Evolutionary conservation across 331 rosid genomes (phyloP).

Genomic region (Erythrophleum ivorense): DNA sequence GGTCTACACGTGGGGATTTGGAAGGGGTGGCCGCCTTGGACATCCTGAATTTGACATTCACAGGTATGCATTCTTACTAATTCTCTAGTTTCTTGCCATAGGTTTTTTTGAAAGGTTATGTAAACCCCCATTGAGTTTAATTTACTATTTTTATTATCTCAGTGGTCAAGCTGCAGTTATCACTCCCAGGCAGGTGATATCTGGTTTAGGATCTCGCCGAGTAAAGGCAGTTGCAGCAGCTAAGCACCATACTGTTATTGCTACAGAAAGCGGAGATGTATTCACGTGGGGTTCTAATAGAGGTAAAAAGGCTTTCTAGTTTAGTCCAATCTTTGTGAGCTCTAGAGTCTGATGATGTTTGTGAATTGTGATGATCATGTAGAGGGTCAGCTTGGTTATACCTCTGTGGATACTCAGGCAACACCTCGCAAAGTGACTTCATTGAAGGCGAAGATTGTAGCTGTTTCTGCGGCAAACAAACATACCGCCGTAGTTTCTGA

Average conservation of each 20-base stretch:
- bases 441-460: conserved; percentile 72
- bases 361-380: conserved; percentile 44
- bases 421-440: conserved; percentile 90
- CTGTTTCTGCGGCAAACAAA: conserved; percentile 97
- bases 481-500: conserved; percentile 93
- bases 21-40: conserved; percentile 97
- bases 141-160: too few species aligned
- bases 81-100: too few species aligned
- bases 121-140: too few species aligned
- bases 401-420: conserved; percentile 95
- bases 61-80: too few species aligned
- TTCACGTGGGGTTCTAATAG: conserved; percentile 99
- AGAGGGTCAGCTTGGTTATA: conserved; percentile 99
- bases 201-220: conserved; percentile 81
- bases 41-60: conserved; percentile 98
- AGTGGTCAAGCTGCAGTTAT: conserved; percentile 99
- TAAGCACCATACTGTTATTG: conserved; percentile 92
- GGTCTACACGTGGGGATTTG: conserved; percentile 97
- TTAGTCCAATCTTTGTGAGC: too few species aligned
- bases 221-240: conserved; percentile 93
- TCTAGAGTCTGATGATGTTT: too few species aligned
- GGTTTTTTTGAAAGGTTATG: too few species aligned
- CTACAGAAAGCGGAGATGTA: conserved; percentile 95
- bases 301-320: too few species aligned
- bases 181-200: conserved; percentile 91